Percentiles rank a stretch among this genome's conserved stretches.
Conservation (phyloP, 2,329 filamentous ascomycete species). For the Trichoderma sp. region DNA sequence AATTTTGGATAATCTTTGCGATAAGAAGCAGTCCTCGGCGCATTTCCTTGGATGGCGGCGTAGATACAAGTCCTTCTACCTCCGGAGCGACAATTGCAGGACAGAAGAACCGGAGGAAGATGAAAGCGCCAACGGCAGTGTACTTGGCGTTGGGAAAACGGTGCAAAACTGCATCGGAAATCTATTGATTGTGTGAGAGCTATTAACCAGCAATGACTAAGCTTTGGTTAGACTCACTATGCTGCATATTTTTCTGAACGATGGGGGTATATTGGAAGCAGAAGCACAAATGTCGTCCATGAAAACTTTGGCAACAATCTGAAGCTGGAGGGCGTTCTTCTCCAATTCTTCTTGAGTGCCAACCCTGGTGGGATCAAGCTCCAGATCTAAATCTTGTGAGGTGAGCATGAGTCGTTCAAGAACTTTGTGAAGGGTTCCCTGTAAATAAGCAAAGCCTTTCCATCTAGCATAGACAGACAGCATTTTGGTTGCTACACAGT, state of each 20-base stretch:
- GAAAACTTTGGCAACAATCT: conserved; percentile 69
- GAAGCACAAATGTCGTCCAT: conserved; percentile 71
- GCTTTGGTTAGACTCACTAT: conserved; percentile 50
- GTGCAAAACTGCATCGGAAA: conserved; percentile 62
- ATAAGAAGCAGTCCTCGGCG: conserved; percentile 67
- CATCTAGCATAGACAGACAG: conserved; percentile 71
- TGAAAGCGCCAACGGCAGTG: conserved; percentile 70
- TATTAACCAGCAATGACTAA: background rate
- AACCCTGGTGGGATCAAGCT: conserved; percentile 66
- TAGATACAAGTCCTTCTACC: conserved; percentile 63
- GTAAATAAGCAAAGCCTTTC: conserved; percentile 66
- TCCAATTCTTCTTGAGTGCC: conserved; percentile 62
- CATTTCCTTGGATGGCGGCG: conserved; percentile 67
- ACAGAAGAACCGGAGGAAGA: conserved; percentile 72
- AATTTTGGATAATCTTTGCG: conserved; percentile 70
- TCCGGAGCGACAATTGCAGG: conserved; percentile 72
- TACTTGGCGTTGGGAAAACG: conserved; percentile 71
- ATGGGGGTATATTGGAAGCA: conserved; percentile 59
- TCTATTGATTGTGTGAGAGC: conserved; percentile 42
- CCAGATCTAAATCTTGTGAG: conserved; percentile 67
- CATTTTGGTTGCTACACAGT: conserved; percentile 73
- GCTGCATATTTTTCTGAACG: conserved; percentile 67
- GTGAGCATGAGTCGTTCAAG: conserved; percentile 66
- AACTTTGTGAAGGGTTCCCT: conserved; percentile 65
- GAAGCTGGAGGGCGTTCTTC: conserved; percentile 66